phyloP scores from a whole-genome alignment of 176 grass and related monocot species.

The Eleusine indica region DNA sequence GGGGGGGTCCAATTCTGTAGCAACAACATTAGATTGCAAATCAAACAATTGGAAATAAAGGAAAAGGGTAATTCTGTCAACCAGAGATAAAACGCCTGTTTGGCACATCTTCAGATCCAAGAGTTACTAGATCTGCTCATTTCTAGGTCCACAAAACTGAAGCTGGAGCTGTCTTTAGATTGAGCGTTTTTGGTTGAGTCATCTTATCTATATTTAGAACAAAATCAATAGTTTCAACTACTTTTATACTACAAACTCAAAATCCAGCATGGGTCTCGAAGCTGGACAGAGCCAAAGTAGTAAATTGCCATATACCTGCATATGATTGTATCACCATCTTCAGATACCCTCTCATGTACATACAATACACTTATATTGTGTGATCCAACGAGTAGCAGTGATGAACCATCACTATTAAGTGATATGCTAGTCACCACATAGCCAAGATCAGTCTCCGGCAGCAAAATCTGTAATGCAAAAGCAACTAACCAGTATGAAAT shows the following conservation, averaged over 20 bases:
- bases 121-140: background rate
- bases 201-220: background rate
- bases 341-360: constrained; percentile 72
- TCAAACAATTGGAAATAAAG: constrained; percentile 8
- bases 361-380: constrained; percentile 62
- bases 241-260: background rate
- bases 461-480: constrained; percentile 56
- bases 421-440: constrained; percentile 54
- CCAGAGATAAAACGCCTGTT: constrained; percentile 15
- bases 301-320: constrained; percentile 64
- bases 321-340: constrained; percentile 59
- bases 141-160: background rate
- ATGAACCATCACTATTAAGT: constrained; percentile 78
- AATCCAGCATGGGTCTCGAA: background rate
- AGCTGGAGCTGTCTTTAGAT: background rate
- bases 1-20: background rate
- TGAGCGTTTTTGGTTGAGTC: background rate
- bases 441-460: constrained; percentile 61
- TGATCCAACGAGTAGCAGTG: constrained; percentile 73
- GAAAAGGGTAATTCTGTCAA: constrained; percentile 5
- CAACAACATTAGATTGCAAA: background rate
- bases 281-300: background rate
- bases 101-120: background rate
- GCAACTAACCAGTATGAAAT: background rate
- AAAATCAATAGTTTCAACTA: background rate